Conservation (phyloP, 1,139 yeast genomes). For the Nadsonia starkeyi-henricii region DNA sequence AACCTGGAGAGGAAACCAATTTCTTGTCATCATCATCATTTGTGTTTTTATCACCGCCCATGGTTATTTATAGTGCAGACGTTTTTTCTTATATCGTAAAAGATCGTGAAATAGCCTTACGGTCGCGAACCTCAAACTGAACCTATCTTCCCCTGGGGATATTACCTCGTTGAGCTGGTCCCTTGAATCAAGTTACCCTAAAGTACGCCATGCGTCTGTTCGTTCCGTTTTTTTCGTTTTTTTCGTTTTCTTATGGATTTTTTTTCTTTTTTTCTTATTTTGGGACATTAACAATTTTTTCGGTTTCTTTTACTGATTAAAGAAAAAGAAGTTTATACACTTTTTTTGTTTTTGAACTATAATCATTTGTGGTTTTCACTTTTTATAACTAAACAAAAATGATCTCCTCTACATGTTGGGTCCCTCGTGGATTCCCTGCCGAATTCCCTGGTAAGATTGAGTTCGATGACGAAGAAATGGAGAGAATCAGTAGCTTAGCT, state of each 20-base stretch:
- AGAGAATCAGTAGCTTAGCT: conserved; percentile 75
- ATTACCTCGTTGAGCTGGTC: no score
- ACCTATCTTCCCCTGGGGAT: no score
- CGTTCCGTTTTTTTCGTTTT: not conserved
- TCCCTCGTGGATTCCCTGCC: conserved; percentile 89
- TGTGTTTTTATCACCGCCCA: not conserved
- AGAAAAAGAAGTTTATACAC: not conserved
- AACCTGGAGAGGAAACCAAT: not conserved
- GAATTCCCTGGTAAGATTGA: conserved; percentile 87
- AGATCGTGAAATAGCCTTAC: no score
- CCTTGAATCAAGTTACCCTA: no score
- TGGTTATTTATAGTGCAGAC: no score
- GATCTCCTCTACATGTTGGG: conserved; percentile 93
- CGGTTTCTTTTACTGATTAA: not conserved
- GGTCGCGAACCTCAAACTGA: no score
- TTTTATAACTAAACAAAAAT: conserved; percentile 25
- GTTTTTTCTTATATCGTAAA: no score
- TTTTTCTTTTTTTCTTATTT: conserved; percentile 1
- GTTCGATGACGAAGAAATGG: conserved; percentile 84
- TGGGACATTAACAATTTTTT: not conserved
- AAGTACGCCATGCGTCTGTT: no score
- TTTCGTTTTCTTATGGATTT: conserved; percentile 1
- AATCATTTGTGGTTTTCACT: not conserved
- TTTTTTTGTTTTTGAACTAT: conserved; percentile 1
- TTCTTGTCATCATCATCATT: not conserved